phyloP scores from a whole-genome alignment of 163 green algal genomes.

The Chlorella variabilis region DNA sequence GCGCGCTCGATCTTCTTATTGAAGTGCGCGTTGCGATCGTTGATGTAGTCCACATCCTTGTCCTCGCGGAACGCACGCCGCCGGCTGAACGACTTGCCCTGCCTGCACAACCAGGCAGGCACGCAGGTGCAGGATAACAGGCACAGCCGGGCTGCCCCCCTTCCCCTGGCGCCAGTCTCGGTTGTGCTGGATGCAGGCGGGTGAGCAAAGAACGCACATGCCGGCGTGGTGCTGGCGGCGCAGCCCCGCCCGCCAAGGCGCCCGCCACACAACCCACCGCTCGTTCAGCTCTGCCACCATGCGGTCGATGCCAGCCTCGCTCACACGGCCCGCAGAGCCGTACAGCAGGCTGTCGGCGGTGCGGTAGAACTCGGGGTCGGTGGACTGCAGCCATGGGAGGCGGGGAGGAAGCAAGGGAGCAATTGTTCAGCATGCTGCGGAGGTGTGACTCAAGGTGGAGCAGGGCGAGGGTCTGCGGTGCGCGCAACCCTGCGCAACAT shows the following conservation, averaged over 20 bases:
- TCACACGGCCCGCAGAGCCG: constrained; percentile 55
- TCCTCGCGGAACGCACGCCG: constrained; percentile 62
- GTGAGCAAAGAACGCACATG: too few species aligned
- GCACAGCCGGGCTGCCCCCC: too few species aligned
- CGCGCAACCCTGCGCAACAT: too few species aligned
- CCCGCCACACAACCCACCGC: too few species aligned
- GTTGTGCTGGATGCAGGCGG: too few species aligned
- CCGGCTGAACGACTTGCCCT: constrained; percentile 59
- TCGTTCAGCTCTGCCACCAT: constrained; percentile 89
- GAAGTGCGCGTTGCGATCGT: constrained; percentile 96
- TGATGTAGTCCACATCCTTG: constrained; percentile 97
- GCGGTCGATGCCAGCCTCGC: constrained; percentile 75
- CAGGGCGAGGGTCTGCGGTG: too few species aligned
- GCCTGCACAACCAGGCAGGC: not conserved
- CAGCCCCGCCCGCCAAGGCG: too few species aligned
- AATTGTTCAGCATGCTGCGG: too few species aligned
- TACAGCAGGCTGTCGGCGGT: constrained; percentile 76
- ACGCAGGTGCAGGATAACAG: not conserved
- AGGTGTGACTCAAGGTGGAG: too few species aligned
- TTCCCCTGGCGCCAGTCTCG: too few species aligned
- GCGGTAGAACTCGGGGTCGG: constrained; percentile 76
- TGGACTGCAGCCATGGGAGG: not conserved
- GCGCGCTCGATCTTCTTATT: constrained; percentile 96
- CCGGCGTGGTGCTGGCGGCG: too few species aligned
- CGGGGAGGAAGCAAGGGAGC: too few species aligned